These are phyloP conservation scores for Stagonosporopsis vannaccii DNA, from an alignment of 2,329 filamentous ascomycete genomes.

Conservation along the genomic window DNA sequence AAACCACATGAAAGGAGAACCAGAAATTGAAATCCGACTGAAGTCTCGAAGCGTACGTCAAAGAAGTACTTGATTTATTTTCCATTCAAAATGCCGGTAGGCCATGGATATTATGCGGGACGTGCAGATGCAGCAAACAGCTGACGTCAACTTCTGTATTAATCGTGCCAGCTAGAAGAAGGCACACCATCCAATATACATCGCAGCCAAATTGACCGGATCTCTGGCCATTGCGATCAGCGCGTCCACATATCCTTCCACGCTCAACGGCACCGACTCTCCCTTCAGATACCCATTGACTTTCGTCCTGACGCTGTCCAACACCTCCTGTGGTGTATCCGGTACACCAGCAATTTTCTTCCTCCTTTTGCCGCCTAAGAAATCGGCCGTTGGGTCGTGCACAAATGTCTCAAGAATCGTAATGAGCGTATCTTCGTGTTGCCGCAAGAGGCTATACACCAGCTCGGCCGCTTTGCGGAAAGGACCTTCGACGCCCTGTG, in stretches of 20 bases:
- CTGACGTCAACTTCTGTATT: not conserved
- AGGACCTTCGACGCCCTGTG: conserved; percentile 89
- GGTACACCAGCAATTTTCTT: conserved; percentile 63
- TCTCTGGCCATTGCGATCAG: conserved; percentile 87
- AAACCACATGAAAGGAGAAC: not conserved
- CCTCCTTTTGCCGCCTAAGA: conserved; percentile 74
- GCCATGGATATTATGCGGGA: not conserved
- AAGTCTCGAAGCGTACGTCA: not conserved
- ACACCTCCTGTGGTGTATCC: conserved; percentile 77
- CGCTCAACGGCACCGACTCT: conserved; percentile 90
- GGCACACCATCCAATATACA: conserved; percentile 96
- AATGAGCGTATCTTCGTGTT: conserved; percentile 96
- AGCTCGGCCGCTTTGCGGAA: conserved; percentile 92
- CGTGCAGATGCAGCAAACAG: not conserved
- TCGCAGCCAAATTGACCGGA: conserved; percentile 79
- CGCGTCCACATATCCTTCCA: conserved; percentile 97
- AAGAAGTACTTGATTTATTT: not conserved
- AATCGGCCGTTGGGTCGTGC: conserved; percentile 94
- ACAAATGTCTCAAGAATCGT: conserved; percentile 97
- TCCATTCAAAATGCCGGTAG: not conserved
- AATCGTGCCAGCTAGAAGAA: conserved; percentile 59
- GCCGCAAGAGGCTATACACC: conserved; percentile 80
- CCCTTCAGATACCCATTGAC: conserved; percentile 82
- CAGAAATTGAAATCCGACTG: not conserved
- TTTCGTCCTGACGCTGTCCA: conserved; percentile 88